Base-by-base conservation (phyloP, 495 filamentous ascomycete genomes). In the Venustampulla echinocandica region DNA sequence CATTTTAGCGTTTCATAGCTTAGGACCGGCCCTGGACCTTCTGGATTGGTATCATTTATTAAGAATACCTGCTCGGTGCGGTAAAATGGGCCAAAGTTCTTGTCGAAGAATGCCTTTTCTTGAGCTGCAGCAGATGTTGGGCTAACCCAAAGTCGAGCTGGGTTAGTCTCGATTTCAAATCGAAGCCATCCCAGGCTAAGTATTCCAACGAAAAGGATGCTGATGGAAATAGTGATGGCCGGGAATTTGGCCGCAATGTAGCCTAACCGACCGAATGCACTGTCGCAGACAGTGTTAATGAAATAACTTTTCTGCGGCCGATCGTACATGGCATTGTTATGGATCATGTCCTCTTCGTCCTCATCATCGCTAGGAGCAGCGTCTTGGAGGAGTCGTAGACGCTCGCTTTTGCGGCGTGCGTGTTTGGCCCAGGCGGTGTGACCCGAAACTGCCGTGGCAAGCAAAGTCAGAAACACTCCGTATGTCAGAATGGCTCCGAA, bases 41-140 rank as follows among this genome's bases (percentile, higher is more conserved):
- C 68, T 6, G 70, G 52, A 9, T 73, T 61, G 5, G 79, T 87
- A 55, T 95, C 88, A 53, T 97, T 98, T 46, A 97, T 85, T 27
- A 98, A 61, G 61, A 97, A 97, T 1, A 82, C 80, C 64, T 97
- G 90, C 61, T 98, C 85, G 2, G 90, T 83, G 13, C 92, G 87
- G 61, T 85, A 97, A 61, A 98, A 98, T 1, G 93, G 87, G 1
- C 90, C 93, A 60, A 98, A 98, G 46, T 85, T 88, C n/a, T 77
- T 64, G 63, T 97, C 92, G 56, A 96, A 98, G 61, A 92, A 97
- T 11, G 73, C 70, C 67, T 98, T 98, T 63, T 97, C 93, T 62
- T 87, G 73, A 0, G 92, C 90, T 13, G 93, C 90, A 33, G 79
- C 79, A 1, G 90, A 96, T 10, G 84, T 83, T 10, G 92, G 93